Base-by-base conservation (phyloP, 1,284 basidiomycete genomes). In the Boletus smithii region DNA sequence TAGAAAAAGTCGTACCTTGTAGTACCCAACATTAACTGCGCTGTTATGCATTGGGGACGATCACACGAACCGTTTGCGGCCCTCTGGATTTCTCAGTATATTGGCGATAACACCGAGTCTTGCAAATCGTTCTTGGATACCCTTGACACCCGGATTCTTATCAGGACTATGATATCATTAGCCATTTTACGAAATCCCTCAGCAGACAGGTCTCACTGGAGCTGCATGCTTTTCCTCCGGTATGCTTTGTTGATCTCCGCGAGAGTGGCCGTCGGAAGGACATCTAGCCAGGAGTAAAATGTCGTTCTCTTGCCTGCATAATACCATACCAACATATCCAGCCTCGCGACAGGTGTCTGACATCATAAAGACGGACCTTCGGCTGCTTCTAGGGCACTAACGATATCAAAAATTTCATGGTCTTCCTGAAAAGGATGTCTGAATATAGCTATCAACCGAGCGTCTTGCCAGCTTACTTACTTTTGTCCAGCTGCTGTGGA, bases 351-450 rank as follows among this genome's bases (percentile, higher is more conserved):
- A 31, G 4, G 22, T 39, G 20, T 39, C 34, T 27, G 35, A 36
- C 44, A 40, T 39, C 35, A 24, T 34, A 23, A 23, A 37, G 38
- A 53, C 63, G 38, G 46, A 83, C 91, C 94, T 74, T 95, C 93
- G 2, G 88, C 74, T 1, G 73, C 71, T 69, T 95, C 85, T 27
- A 97, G 69, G 6, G 80, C 88, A 53, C 80, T 80, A 48, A 97
- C 93, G n/a, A 97, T 77, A 70, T 97, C 94, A 62, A 97, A 97
- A 44, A 97, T 94, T 69, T 97, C 94, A 73, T 94, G 79, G 72
- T 95, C 91, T 68, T 93, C 87, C 83, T 92, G 57, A 47, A 27
- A 49, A 33, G 22, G 10, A 49, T 20, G 37, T 44, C 24, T 40
- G 42, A 50, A 41, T 49, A 37, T 42, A 16, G 49, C 44, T 53